These are phyloP conservation scores for Colletotrichum plurivorum DNA, from an alignment of 2,329 filamentous ascomycete species.

Conservation along the genomic window DNA sequence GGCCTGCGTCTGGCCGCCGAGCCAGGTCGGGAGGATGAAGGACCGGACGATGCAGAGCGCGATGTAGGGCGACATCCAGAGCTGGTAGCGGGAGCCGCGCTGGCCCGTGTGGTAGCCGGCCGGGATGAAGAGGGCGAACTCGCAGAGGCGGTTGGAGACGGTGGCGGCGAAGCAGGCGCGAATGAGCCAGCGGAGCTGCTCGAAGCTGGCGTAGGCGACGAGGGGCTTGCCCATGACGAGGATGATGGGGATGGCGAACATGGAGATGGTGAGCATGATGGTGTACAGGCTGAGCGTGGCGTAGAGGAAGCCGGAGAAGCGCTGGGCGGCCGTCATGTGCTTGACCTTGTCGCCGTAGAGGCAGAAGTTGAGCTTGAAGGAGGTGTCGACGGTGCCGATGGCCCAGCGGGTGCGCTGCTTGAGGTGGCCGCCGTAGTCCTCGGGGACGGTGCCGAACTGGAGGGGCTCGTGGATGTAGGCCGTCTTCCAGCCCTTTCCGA, in stretches of 20 bases:
- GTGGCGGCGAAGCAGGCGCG: conserved; percentile 67
- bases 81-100: conserved; percentile 67
- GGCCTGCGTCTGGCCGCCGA: conserved; percentile 70
- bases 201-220: conserved; percentile 66
- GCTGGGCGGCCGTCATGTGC: conserved; percentile 69
- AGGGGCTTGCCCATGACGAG: conserved; percentile 69
- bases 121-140: conserved; percentile 71
- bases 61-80: conserved; percentile 76
- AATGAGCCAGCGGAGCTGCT: conserved; percentile 72
- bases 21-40: conserved; percentile 71
- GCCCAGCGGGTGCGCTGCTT: conserved; percentile 72
- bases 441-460: conserved; percentile 72
- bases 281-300: conserved; percentile 69
- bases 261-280: conserved; percentile 66
- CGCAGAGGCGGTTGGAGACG: conserved; percentile 67
- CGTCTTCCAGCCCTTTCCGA: conserved; percentile 74
- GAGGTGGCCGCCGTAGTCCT: conserved; percentile 67
- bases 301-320: conserved; percentile 72
- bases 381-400: conserved; percentile 70
- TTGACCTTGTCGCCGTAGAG: conserved; percentile 67
- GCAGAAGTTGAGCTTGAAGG: conserved; percentile 72
- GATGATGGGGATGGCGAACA: conserved; percentile 72
- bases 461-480: conserved; percentile 72
- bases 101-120: conserved; percentile 72
- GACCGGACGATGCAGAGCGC: conserved; percentile 70